Evolutionary conservation across 192 early-diverging fungal genomes (phyloP), one percentile per base, ranked within the genome.

Genomic region (Spinellus fusiger): DNA sequence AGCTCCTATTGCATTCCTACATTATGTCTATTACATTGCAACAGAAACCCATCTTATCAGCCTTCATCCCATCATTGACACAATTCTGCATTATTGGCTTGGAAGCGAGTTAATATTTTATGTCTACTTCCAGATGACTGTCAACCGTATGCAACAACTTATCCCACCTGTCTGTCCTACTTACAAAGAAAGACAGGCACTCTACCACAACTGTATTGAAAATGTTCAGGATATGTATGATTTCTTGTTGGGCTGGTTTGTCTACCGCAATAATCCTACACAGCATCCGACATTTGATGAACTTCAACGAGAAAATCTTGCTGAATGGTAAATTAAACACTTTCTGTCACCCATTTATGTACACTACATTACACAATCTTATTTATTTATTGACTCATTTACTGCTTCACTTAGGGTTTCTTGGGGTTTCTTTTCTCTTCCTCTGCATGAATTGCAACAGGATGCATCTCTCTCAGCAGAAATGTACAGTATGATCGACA

Each of bases 61-160:
- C 34, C 35, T 37, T 4, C 22, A 54, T 6, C 57, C 57, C 15
- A 46, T 31, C 46, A 23, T 59, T 37, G 32, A 59, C 48, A 59
- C 26, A 8, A 59, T 46, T 58, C 35, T 65, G 15, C 69, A 71
- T 26, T 71, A 71, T 40, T 71, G 69, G 69, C 51, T 71, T 12
- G 58, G 56, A 5, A 34, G 40, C 22, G 69, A 71, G 31, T 32
- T 71, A 15, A 37, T 71, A 8, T 71, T 71, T 32, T 71, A 61
- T 35, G 33, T 71, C 1, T 64, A 46, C 27, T 71, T 65, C 8
- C 64, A 64, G 32, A 61, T 71, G 20, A 65, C 69, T 10, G 32
- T 38, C 15, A 65, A 49, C 48, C 62, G 69, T 27, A 61, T 65
- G 65, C 69, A 71, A 56, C 69, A 53, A 6, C 28, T 29, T 16